Conservation (phyloP, 169 alveolate species). For the Plasmodium adleri region DNA sequence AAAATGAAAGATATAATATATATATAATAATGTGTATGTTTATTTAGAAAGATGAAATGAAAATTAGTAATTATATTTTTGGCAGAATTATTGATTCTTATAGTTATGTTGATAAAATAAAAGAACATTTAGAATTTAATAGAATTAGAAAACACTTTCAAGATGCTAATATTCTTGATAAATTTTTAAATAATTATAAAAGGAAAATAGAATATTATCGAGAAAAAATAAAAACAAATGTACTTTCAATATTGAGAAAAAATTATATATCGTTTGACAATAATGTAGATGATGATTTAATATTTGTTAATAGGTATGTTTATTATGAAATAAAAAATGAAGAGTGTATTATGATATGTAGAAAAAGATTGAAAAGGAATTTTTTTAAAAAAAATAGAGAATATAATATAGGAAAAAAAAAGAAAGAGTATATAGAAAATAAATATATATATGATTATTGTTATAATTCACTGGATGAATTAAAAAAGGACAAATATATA, state of each 20-base stretch:
- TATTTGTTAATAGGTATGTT: constrained; percentile 25
- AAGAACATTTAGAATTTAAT: constrained; percentile 6
- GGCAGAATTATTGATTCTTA: constrained; percentile 40
- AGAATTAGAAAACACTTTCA: constrained; percentile 1
- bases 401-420: background rate
- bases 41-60: constrained; percentile 1
- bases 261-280: constrained; percentile 16
- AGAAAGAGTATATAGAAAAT: too few relatives aligned
- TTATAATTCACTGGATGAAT: constrained; percentile 33
- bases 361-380: constrained; percentile 44
- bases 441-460: background rate
- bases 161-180: constrained; percentile 3
- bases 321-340: constrained; percentile 35
- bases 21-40: too few relatives aligned
- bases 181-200: constrained; percentile 21
- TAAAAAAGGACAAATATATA: constrained; percentile 24
- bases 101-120: constrained; percentile 27
- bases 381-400: background rate
- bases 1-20: too few relatives aligned
- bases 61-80: constrained; percentile 20
- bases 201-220: constrained; percentile 15
- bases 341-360: constrained; percentile 34
- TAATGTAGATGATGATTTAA: constrained; percentile 20
- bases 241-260: constrained; percentile 21
- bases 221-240: constrained; percentile 30